Conservation (phyloP, 768 basidiomycete species). For the Collybiopsis confluens region DNA sequence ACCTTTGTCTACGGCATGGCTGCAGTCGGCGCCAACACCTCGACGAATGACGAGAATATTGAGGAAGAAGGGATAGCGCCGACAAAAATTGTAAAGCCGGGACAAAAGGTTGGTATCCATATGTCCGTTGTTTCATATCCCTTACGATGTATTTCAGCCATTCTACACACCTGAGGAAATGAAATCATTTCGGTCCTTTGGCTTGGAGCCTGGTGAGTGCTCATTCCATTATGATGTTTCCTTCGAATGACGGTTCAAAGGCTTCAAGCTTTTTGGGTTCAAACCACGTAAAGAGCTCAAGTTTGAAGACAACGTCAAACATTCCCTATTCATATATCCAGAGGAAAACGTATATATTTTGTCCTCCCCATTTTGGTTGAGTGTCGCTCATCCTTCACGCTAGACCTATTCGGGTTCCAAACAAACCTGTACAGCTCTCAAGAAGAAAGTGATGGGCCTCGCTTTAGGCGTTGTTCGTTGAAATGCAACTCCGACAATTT, state of each 20-base stretch:
- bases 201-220: constrained; percentile 64
- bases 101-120: constrained; percentile 42
- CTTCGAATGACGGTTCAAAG: constrained; percentile 28
- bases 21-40: constrained; percentile 29
- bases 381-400: not conserved
- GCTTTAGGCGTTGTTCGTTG: constrained; percentile 64
- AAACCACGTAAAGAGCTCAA: constrained; percentile 64
- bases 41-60: constrained; percentile 33
- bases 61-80: constrained; percentile 34
- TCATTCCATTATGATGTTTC: not conserved
- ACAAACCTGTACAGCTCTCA: constrained; percentile 84
- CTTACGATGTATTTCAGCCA: too few relatives aligned
- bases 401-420: constrained; percentile 86
- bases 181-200: constrained; percentile 76
- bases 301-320: constrained; percentile 90
- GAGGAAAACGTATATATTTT: constrained; percentile 84
- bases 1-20: constrained; percentile 44
- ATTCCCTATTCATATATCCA: constrained; percentile 88
- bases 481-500: constrained; percentile 76
- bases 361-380: not conserved
- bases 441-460: constrained; percentile 80
- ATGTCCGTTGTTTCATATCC: constrained; percentile 1
- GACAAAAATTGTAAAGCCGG: constrained; percentile 41
- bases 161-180: constrained; percentile 86
- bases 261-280: constrained; percentile 91